Percentiles rank a stretch among this genome's conserved stretches.
These are phyloP conservation scores for Teunomyces cretensis DNA, from an alignment of 805 yeast species.

Conservation along the genomic window DNA sequence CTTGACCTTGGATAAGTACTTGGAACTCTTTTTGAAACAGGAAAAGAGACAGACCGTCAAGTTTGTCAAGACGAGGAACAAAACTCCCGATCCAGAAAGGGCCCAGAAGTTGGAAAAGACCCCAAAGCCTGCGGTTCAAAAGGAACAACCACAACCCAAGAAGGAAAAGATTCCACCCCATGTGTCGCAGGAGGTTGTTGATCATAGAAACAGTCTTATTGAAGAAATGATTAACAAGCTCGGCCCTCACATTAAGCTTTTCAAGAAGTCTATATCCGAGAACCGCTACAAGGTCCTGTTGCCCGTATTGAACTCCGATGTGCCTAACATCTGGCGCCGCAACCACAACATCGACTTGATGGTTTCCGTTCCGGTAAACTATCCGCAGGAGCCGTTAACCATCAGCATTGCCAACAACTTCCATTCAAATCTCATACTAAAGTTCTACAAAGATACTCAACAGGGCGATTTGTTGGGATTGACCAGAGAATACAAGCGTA, in stretches of 20 bases:
- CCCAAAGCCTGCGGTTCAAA: neutral
- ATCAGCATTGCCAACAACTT: conserved; percentile 30
- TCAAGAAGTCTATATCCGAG: conserved; percentile 16
- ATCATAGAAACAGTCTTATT: conserved; percentile 17
- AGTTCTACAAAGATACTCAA: conserved; percentile 16
- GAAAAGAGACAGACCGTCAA: conserved; percentile 64
- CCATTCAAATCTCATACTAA: conserved; percentile 29
- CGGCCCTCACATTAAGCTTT: conserved; percentile 13
- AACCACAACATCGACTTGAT: conserved; percentile 28
- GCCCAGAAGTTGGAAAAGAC: conserved; percentile 4
- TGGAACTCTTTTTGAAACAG: conserved; percentile 58
- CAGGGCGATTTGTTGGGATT: conserved; percentile 15
- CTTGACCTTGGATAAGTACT: conserved; percentile 52
- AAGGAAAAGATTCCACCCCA: neutral
- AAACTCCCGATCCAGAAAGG: neutral
- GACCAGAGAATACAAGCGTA: conserved; percentile 20
- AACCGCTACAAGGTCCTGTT: conserved; percentile 31
- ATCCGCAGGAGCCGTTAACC: conserved; percentile 25
- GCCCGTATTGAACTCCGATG: conserved; percentile 22
- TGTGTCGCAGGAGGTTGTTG: conserved; percentile 10
- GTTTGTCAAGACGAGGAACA: conserved; percentile 42
- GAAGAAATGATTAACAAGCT: conserved; percentile 30
- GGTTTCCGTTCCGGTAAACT: conserved; percentile 31
- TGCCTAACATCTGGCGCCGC: conserved; percentile 31
- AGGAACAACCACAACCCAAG: neutral